Evolutionary conservation across 2,329 filamentous ascomycete genomes (phyloP).

Genomic region (Fusarium hostae): DNA sequence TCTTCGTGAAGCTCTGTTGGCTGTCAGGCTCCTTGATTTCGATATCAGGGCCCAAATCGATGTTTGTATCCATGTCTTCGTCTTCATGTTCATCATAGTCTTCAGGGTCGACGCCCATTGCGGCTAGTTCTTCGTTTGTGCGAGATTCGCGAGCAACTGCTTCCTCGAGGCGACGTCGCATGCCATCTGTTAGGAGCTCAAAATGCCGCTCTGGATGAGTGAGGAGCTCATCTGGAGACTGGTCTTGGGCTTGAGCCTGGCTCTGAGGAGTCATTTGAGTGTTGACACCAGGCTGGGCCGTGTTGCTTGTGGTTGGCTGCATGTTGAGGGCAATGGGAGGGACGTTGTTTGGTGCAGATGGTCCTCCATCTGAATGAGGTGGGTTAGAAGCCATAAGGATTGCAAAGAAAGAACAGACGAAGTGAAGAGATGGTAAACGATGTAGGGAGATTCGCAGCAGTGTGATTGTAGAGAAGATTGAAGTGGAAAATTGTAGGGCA

Average conservation of each 20-base stretch:
- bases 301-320: neutral
- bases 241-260: neutral
- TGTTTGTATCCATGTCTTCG: neutral
- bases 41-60: conserved; percentile 9
- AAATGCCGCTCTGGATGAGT: conserved; percentile 7
- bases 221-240: neutral
- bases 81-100: conserved; percentile 1
- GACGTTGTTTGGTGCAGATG: neutral
- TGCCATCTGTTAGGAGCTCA: conserved; percentile 4
- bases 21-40: conserved; percentile 14
- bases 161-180: conserved; percentile 24
- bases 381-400: conserved; percentile 12
- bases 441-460: neutral
- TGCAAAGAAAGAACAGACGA: neutral
- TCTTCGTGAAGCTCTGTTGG: conserved; percentile 32
- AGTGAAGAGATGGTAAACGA: too few species aligned
- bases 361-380: neutral
- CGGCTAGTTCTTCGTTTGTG: conserved; percentile 21
- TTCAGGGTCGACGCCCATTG: conserved; percentile 8
- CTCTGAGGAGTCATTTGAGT: neutral
- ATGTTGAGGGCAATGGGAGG: neutral
- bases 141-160: conserved; percentile 10
- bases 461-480: neutral
- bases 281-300: neutral
- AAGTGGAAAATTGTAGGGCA: neutral